Percentiles rank a stretch among this genome's conserved stretches.
Conservation (phyloP, 1,284 basidiomycete genomes). For the Ceratobasidium papillatum region DNA sequence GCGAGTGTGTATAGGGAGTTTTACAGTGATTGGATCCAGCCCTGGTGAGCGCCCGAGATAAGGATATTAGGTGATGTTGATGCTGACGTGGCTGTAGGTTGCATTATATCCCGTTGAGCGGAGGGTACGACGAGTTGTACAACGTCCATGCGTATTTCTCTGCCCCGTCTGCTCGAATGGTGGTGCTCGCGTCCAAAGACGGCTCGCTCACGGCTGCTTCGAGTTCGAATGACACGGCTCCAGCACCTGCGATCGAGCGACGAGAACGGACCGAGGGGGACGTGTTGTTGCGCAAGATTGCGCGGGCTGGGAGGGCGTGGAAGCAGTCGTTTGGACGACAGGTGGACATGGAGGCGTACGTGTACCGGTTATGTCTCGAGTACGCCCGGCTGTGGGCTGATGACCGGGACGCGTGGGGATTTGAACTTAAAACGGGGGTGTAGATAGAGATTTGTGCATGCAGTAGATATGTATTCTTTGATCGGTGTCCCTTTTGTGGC, state of each 20-base stretch:
- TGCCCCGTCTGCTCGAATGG: constrained; percentile 71
- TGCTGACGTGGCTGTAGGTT: constrained; percentile 63
- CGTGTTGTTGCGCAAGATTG: constrained; percentile 78
- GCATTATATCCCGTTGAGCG: constrained; percentile 90
- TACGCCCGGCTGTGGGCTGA: constrained; percentile 87
- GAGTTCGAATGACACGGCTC: constrained; percentile 45
- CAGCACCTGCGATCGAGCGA: constrained; percentile 50
- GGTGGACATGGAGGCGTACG: constrained; percentile 90
- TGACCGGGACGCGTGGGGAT: constrained; percentile 67
- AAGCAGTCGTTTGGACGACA: constrained; percentile 80
- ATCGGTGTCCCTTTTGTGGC: background rate
- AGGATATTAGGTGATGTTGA: constrained; percentile 47
- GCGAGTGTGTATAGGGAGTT: constrained; percentile 90
- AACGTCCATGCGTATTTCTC: constrained; percentile 92
- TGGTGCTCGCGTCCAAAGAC: constrained; percentile 58
- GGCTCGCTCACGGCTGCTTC: constrained; percentile 48
- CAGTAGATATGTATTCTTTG: background rate
- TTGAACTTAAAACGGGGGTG: background rate
- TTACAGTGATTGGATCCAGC: constrained; percentile 84
- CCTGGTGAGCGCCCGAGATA: constrained; percentile 64
- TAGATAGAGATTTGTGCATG: background rate
- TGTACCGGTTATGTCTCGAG: constrained; percentile 89
- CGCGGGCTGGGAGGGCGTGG: constrained; percentile 89
- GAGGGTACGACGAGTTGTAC: constrained; percentile 88
- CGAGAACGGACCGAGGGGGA: constrained; percentile 68